phyloP scores from a whole-genome alignment of 129 eudicot species.

The Apium graveolens region DNA sequence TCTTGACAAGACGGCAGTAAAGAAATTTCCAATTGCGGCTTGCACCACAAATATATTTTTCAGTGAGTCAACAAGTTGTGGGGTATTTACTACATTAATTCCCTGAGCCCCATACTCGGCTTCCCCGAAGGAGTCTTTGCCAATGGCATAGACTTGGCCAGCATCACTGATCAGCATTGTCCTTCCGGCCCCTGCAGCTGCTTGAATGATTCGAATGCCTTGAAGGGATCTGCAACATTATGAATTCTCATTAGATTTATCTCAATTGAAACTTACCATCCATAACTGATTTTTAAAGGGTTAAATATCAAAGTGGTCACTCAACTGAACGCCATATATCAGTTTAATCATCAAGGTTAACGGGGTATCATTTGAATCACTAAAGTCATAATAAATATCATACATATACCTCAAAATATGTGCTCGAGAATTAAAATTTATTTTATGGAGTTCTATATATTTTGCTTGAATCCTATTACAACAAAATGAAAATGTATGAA shows the following conservation, averaged over 20 bases:
- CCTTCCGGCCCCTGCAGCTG: slow-evolving; percentile 94
- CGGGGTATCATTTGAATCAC: too few relatives aligned
- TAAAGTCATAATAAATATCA: too few relatives aligned
- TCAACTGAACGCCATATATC: too few relatives aligned
- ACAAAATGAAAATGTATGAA: too few relatives aligned
- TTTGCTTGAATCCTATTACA: too few relatives aligned
- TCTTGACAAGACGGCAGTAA: slow-evolving; percentile 83
- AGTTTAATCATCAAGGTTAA: too few relatives aligned
- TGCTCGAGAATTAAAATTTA: too few relatives aligned
- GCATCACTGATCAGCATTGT: slow-evolving; percentile 81
- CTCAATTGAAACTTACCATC: background rate
- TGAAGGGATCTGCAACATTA: slow-evolving; percentile 60
- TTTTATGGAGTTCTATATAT: too few relatives aligned
- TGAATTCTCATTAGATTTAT: slow-evolving; percentile 5
- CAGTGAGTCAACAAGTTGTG: slow-evolving; percentile 78
- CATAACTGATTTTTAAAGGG: too few relatives aligned
- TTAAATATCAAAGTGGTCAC: too few relatives aligned
- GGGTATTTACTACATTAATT: slow-evolving; percentile 52
- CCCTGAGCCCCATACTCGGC: slow-evolving; percentile 80
- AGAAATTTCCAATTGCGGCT: slow-evolving; percentile 95
- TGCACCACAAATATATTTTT: slow-evolving; percentile 88
- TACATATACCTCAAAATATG: too few relatives aligned
- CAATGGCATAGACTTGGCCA: slow-evolving; percentile 82
- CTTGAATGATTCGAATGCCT: slow-evolving; percentile 85
- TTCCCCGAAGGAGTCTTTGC: slow-evolving; percentile 91